Evolutionary conservation across 768 basidiomycete genomes (phyloP), one percentile per base, ranked within the genome.

Genomic region (Hericium alpestre): DNA sequence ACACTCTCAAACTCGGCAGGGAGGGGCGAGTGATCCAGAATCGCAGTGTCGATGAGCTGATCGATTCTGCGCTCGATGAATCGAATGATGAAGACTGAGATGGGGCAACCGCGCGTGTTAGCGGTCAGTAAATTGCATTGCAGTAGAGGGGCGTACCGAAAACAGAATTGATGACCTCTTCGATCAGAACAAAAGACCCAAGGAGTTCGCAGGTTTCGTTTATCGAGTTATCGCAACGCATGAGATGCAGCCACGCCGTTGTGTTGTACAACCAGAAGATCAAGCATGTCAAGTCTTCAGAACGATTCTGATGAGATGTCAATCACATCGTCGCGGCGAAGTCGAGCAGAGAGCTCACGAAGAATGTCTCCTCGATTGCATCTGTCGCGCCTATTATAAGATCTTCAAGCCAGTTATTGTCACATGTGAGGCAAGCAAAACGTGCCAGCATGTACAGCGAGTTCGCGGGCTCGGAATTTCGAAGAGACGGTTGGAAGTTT

Each of bases 211-310:
- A 94, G 2, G 84, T 81, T 58, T 83, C 81, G 57, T 80, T 83
- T 62, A 92, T 83, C 16, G 86, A 80, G 55, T 81, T 79, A 68
- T 93, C 90, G 65, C 89, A 92, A 57, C 87, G 83, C 73, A 99
- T 77, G 51, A 98, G 81, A 72, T 98, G 92, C 15, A 98, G 77
- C 79, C 95, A 88, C 27, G 93, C 71, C 10, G 90, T 91, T 18
- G 83, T 79, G 69, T 99, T 99, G 71, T 93, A 90, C 49, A 95
- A 72, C 94, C 96, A 99, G 70, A 97, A 98, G 38, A 93, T 79
- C 23, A 95, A 77, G 65, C 82, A 84, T 4, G 90, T 83, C 32
- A 96, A 71, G 67, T 97, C 90, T 63, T 96, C 93, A 20, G 88
- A 79, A 60, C 81, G 83, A 64, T 73, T 83, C 94, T 97, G 65